A percentile compares a stretch with the other conserved stretches of the same genome.
Conservation (phyloP, 257 asterid species). For the Salvia splendens region DNA sequence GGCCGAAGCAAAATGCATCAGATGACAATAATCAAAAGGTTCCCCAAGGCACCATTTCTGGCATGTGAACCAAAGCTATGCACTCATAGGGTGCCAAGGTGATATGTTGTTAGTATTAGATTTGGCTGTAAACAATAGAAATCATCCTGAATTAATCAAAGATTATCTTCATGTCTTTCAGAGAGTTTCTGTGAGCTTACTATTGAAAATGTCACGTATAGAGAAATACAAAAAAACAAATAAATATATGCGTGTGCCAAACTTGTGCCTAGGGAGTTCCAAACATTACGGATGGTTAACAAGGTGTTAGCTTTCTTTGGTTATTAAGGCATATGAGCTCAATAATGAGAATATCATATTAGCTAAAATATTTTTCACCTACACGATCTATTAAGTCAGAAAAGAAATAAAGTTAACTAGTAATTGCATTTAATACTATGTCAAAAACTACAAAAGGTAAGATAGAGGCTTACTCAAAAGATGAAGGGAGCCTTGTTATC, state of each 20-base stretch:
- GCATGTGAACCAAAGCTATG: not conserved
- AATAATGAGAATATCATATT: not conserved
- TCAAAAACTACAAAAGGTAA: constrained; percentile 14
- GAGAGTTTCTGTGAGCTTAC: not conserved
- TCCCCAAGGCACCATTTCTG: not conserved
- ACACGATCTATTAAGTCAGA: not conserved
- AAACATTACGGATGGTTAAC: not conserved
- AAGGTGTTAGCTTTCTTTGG: not conserved
- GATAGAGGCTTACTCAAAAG: constrained; percentile 68
- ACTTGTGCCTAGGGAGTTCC: not conserved
- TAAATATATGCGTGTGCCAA: not conserved
- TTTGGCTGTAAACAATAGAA: not conserved
- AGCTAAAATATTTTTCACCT: constrained; percentile 3
- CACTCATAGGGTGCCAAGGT: not conserved
- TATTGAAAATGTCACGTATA: not conserved
- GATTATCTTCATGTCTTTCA: not conserved
- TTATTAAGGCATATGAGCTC: not conserved
- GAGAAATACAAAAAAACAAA: not conserved
- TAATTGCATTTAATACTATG: constrained; percentile 12
- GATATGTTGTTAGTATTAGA: not conserved
- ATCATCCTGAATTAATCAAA: not conserved
- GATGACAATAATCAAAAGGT: not conserved
- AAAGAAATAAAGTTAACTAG: not conserved
- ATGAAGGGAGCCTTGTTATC: constrained; percentile 68
- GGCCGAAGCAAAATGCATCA: not conserved